Base-by-base conservation (phyloP, 1,284 basidiomycete species). In the Trichosporon coremiiforme region DNA sequence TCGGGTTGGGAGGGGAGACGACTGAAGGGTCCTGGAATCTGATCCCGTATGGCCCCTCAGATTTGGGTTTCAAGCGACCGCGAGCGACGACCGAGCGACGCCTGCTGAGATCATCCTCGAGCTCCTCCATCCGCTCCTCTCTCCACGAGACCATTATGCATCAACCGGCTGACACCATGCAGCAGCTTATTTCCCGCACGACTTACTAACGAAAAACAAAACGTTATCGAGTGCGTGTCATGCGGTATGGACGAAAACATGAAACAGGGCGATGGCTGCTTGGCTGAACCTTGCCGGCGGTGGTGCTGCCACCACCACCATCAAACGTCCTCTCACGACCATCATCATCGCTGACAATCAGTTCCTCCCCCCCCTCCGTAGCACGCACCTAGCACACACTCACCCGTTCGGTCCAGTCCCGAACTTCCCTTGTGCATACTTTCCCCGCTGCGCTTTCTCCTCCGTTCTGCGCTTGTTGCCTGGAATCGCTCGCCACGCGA, bases 171-270 rank as follows among this genome's bases (percentile, higher is more conserved):
- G 31, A 60, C 57, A 33, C 6, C 57, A 60, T 60, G 57, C 57
- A 31, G 29, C 57, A 60, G 57, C 15, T 60, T 60, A 60, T n/a
- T 31, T 9, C 57, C 31, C 29, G 15, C 15, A 60, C 57, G 57
- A 7, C 57, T n/a, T 6, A 33, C 57, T 1, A 31, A 60, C n/a
- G n/a, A 33, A 60, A 60, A 60, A 60, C 3, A 12, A 35, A 29
- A 60, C 57, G 57, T 60, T 60, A 60, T 35, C n/a, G 57, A 60
- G 57, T 60, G 57, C 15, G 57, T 60, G 57, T 60, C 57, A 4
- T 20, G 47, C 47, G 10, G 47, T 10, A 22, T 53, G 47, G 47
- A 33, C 17, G 29, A 10, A 31, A 25, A 2, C 15, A n/a, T 60
- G 57, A 60, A 60, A 60, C 57, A 60, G 29, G 57, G 57, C 15